Percentiles rank a stretch among this genome's conserved stretches.
Evolutionary conservation across 108 stramenopile species (phyloP).

Genomic region (Cyclotella kingstonii): DNA sequence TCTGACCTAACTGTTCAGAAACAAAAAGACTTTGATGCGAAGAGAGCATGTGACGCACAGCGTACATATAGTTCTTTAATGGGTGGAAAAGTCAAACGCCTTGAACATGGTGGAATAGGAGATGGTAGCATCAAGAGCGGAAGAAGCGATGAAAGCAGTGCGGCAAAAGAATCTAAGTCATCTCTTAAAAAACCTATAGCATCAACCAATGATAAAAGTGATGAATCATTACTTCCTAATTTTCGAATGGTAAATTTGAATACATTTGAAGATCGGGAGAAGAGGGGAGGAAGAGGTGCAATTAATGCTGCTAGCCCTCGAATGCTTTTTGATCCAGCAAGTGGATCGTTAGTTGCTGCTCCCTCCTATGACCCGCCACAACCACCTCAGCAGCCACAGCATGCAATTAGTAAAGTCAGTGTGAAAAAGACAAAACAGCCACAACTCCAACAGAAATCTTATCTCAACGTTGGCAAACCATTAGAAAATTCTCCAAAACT

Average conservation of each 20-base stretch:
- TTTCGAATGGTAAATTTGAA: constrained; percentile 64
- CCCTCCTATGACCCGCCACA: constrained; percentile 30
- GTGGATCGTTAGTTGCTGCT: constrained; percentile 83
- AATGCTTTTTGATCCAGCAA: constrained; percentile 87
- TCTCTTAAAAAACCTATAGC: constrained; percentile 10
- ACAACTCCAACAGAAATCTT: constrained; percentile 5
- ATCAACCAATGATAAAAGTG: constrained; percentile 8
- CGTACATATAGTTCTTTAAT: constrained; percentile 46
- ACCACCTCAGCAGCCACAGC: constrained; percentile 6
- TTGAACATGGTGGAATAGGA: neutral
- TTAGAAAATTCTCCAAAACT: constrained; percentile 13
- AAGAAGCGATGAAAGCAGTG: constrained; percentile 16
- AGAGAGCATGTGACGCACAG: constrained; percentile 53
- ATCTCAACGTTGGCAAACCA: constrained; percentile 24
- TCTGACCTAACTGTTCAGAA: neutral
- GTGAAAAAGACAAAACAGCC: constrained; percentile 17
- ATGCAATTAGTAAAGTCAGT: constrained; percentile 5
- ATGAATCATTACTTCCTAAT: constrained; percentile 21
- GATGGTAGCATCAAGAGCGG: constrained; percentile 8
- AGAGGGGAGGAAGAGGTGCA: constrained; percentile 51
- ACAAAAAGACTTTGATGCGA: constrained; percentile 2
- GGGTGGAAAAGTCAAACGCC: constrained; percentile 35
- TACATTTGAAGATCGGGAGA: constrained; percentile 71
- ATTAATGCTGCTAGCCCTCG: constrained; percentile 48
- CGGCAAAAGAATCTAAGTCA: constrained; percentile 2